Base-by-base conservation (phyloP, 1,284 basidiomycete genomes). In the Naganishia sp. region DNA sequence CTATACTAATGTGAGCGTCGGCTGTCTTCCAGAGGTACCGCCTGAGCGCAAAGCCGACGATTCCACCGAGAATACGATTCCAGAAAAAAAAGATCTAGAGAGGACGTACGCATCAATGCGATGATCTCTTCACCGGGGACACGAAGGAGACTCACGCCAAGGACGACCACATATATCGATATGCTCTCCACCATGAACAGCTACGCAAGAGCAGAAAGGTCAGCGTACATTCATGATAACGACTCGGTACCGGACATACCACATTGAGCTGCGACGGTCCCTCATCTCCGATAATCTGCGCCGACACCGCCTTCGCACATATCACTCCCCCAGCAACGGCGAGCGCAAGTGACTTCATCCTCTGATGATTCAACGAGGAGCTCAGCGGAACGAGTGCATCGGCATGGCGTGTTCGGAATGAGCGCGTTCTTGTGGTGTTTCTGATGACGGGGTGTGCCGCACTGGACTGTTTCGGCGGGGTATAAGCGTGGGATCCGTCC, bases 81-180 rank as follows among this genome's bases (percentile, higher is more conserved):
- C 89, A 92, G 81, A 89, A 94, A 84, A 95, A 94, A 69, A 92
- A 84, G 77, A 93, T 93, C 65, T 68, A 42, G 4, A 9, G 7
- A 1, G 67, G 6, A 28, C n/a, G 21, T 41, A 7, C 35, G 39
- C 35, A 13, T 57, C 17, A 53, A 35, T 15, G 17, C 25, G 9
- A 6, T 39, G 18, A 1, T 39, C 25, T 23, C 6, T 43, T 41
- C 39, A 15, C 15, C 2, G 21, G 1, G 4, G 28, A 13, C 18
- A 54, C 3, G 6, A 28, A 6, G 2, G 1, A 15, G 25, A 66
- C 69, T 43, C 13, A 70, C 72, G 13, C 77, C 81, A n/a, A 78
- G 70, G 35, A 88, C 81, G 47, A 85, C 86, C 58, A 91, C 76
- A 68, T 88, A 84, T 66, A 92, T 85, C 71, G 86, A 86, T 64